Conservation (phyloP, 805 yeast genomes). For the Nakazawaea anatomiae region DNA sequence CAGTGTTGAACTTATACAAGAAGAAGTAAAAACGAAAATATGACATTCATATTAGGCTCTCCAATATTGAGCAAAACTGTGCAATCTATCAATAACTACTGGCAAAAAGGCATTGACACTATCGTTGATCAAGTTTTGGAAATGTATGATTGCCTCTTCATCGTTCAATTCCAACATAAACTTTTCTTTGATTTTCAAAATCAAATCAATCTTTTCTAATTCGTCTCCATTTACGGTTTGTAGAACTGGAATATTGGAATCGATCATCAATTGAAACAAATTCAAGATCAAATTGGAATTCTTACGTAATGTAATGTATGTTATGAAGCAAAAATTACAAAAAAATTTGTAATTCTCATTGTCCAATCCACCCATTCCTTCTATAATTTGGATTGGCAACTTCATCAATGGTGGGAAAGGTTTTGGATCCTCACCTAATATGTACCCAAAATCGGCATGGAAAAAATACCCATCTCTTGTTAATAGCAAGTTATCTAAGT, state of each 20-base stretch:
- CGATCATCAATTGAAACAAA: constrained; percentile 88
- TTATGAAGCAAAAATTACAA: constrained; percentile 89
- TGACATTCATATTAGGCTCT: constrained; percentile 46
- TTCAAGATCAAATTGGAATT: constrained; percentile 87
- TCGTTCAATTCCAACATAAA: constrained; percentile 91
- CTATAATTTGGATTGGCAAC: constrained; percentile 91
- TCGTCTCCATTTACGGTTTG: constrained; percentile 31
- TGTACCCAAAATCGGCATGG: constrained; percentile 98
- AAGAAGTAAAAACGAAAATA: no score
- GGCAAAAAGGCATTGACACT: constrained; percentile 93
- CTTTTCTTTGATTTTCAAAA: constrained; percentile 88
- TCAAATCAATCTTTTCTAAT: constrained; percentile 78
- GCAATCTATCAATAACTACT: constrained; percentile 90
- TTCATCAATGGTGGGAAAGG: constrained; percentile 99
- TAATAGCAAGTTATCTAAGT: constrained; percentile 81
- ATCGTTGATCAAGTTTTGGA: constrained; percentile 89
- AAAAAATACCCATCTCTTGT: constrained; percentile 81
- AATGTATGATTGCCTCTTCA: constrained; percentile 91
- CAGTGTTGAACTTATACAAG: no score
- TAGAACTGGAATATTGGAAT: constrained; percentile 88
- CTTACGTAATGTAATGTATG: constrained; percentile 84
- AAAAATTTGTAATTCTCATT: constrained; percentile 83
- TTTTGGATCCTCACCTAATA: constrained; percentile 94
- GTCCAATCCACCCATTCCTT: constrained; percentile 93
- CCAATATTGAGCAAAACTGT: constrained; percentile 97